Evolutionary conservation across 306 rosid species (phyloP), one percentile per base, ranked within the genome.

Genomic region (Fragaria vesca): DNA sequence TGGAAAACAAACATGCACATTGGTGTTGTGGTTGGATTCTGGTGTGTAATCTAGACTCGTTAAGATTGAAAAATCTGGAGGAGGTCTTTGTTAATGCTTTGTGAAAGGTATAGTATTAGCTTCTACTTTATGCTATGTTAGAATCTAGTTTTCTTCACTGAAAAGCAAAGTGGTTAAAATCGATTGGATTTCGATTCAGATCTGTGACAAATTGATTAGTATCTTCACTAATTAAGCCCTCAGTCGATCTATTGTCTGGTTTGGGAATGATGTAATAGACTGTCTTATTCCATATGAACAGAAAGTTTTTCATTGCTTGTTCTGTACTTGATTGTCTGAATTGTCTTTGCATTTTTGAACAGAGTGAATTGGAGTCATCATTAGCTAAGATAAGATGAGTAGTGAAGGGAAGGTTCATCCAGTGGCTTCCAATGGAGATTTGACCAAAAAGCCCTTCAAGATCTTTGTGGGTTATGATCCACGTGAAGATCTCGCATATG

Each of bases 391-490:
- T 62, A 75, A 62, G 71, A 75, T 75, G 78, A 45, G 47, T 62
- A 46, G 15, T 46, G 78, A 62, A 46, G 78, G 61, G 71, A 62
- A 6, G 61, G 38, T 62, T 75, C 36, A 75, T 62, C 61, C 61
- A 11, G 60, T 30, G 71, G 30, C 32, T 75, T 62, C 62, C 52
- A 75, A 75, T 62, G 71, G 71, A 8, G 13, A 75, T 24, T 28
- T 75, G 17, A 38, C 71, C 11, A 62, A 75, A 40, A 62, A 62
- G n/a, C 71, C 78, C 34, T 20, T 75, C 3, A 61, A 75, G 61
- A 75, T 75, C 71, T 75, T 75, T 32, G 78, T 75, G 78, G 78
- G 78, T 61, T 75, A 75, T 26, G 78, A 75, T 75, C 61, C 78
- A 3, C 78, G 78, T 30, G 78, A 75, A 46, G 78, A 75, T 62